Evolutionary conservation across 768 basidiomycete genomes (phyloP), one percentile per base, ranked within the genome.

Genomic region (Auricularia auricula-judae): DNA sequence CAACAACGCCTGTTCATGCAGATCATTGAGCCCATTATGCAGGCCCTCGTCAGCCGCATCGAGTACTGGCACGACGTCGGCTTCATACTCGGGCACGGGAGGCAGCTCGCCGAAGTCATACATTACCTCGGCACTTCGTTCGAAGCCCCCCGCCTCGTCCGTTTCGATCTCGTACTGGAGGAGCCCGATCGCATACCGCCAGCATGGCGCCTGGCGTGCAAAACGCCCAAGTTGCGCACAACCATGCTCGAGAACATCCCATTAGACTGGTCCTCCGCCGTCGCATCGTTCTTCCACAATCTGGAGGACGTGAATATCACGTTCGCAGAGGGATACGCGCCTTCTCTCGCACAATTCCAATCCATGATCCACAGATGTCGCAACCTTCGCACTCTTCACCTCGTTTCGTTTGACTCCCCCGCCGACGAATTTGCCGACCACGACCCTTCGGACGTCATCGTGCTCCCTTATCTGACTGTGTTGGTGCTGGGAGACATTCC

Each of bases 251-350:
- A 59, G 23, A 35, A 35, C 56, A 29, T 59, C 11, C 56, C 56
- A 29, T 35, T 59, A 29, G 56, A 59, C 23, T 59, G 56, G 56
- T 12, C 16, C 14, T 12, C 8, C 14, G 56, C 56, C 12, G 56
- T 59, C 56, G 29, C 21, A 7, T 29, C 56, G 29, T 59, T 59
- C 56, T 59, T 29, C 29, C 34, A 29, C 23, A 29, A 34, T 29
- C 56, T 59, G 29, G 56, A 59, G 29, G 56, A 59, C 29, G 56
- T 59, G 29, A 59, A 59, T 35, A 59, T 59, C 56, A 59, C 56
- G 29, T 59, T 59, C 29, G 7, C 56, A 29, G 56, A 59, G 34
- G 56, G 7, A 14, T 29, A 21, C 5, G 21, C 56, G 23, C 56
- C 56, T 14, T 33, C 56, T 7, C 56, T 59, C 34, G 56, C 56